Evolutionary conservation across 805 yeast species (phyloP).

Genomic region (Pichia scutulata): DNA sequence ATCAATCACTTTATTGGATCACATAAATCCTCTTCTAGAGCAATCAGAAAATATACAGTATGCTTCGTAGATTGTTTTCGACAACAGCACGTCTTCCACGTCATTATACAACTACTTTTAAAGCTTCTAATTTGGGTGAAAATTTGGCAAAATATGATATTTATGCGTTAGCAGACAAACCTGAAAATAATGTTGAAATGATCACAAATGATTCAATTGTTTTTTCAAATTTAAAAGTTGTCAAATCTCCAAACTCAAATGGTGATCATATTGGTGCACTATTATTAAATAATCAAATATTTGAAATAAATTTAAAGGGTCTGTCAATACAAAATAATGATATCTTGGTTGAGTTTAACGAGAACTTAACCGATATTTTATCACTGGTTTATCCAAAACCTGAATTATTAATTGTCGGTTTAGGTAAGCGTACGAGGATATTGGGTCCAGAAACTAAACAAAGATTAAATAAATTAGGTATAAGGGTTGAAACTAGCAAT

Average conservation of each 20-base stretch:
- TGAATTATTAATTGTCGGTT: constrained; percentile 63
- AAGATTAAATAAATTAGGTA: constrained; percentile 49
- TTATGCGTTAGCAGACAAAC: constrained; percentile 34
- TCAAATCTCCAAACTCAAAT: constrained; percentile 33
- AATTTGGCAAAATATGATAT: constrained; percentile 38
- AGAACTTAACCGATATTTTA: constrained; percentile 42
- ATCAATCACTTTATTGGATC: too few relatives aligned
- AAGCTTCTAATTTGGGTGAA: constrained; percentile 30
- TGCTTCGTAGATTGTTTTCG: constrained; percentile 9
- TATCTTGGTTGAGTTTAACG: constrained; percentile 35
- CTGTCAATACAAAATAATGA: constrained; percentile 17
- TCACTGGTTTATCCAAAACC: constrained; percentile 65
- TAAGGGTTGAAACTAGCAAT: constrained; percentile 63
- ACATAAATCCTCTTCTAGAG: too few relatives aligned
- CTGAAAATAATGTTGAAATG: constrained; percentile 44
- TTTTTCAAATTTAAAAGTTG: constrained; percentile 45
- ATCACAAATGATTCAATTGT: constrained; percentile 50
- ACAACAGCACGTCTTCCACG: constrained; percentile 3
- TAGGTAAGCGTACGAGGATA: constrained; percentile 58
- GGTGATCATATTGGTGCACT: constrained; percentile 39
- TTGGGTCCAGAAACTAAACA: constrained; percentile 48
- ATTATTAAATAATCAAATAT: constrained; percentile 50
- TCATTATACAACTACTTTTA: constrained; percentile 22
- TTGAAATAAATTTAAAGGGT: constrained; percentile 44
- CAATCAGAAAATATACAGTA: neutral